Evolutionary conservation across 106 monocot genomes (phyloP), one percentile per base, ranked within the genome.

Genomic region (Phalaenopsis equestris): DNA sequence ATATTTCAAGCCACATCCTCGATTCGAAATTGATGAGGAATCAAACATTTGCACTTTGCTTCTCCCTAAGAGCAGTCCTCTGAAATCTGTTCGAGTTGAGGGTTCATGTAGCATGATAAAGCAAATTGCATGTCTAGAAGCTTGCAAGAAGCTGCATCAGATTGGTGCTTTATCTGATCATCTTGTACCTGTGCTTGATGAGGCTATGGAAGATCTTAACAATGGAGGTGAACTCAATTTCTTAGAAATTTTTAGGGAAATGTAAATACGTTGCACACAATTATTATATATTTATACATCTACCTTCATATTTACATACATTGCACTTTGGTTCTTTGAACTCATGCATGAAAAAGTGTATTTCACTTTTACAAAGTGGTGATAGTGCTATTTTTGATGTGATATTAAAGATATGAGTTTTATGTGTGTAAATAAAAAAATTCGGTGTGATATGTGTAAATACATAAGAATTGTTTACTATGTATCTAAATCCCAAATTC

Each of bases 91-190:
- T 37, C 21, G 17, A 72, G 91, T 82, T 18, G 75, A 80, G 38
- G 89, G 89, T 39, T 41, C 49, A 78, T 23, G 61, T 56, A 21
- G 38, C 41, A 42, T 79, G 37, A 46, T 89, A 38, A 92, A 86
- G 56, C 76, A 84, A 72, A 79, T 80, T 76, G 91, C 84, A 17
- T 89, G 91, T 86, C 89, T 92, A 39, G 87, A 92, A 73, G 89
- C 89, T 55, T 85, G 84, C 68, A 89, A 80, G 74, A 65, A 82
- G 45, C 72, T 92, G 38, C 91, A 92, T 84, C 56, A 90, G 72
- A 64, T 86, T 72, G 86, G 86, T 81, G 92, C 82, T 37, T 58
- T 92, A 55, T 86, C 82, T 57, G 90, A 92, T 82, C 70, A 79
- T 79, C 85, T 92, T 43, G 61, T 92, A 74, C 90, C 92, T 37